phyloP scores from a whole-genome alignment of 495 filamentous ascomycete genomes.

The Penicillium alfredii region DNA sequence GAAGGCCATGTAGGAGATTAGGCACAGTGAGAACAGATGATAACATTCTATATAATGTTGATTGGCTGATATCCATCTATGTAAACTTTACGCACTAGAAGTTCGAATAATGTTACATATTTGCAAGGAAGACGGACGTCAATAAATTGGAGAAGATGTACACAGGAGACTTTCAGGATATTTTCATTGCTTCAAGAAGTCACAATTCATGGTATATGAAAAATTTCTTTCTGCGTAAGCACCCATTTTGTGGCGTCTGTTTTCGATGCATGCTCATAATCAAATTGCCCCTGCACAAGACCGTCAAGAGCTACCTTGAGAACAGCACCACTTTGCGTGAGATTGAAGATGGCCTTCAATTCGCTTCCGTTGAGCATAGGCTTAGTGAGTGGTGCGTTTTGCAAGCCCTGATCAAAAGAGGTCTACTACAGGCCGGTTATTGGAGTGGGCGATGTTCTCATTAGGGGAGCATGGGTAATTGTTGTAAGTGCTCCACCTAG shows the following conservation, averaged over 20 bases:
- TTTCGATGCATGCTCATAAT: slow-evolving; percentile 1
- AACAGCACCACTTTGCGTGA: slow-evolving; percentile 2
- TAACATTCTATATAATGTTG: no score
- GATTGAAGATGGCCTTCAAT: slow-evolving; percentile 2
- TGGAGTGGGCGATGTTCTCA: slow-evolving; percentile 43
- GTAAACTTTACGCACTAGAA: no score
- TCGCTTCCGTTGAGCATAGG: slow-evolving; percentile 2
- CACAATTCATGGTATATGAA: slow-evolving; percentile 2
- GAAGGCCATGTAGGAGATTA: no score
- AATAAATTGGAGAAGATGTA: no score
- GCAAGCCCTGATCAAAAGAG: slow-evolving; percentile 2
- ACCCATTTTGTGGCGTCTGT: slow-evolving; percentile 1
- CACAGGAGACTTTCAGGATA: no score
- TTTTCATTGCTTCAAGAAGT: slow-evolving; percentile 3
- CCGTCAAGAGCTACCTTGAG: slow-evolving; percentile 1
- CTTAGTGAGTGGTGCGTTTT: slow-evolving; percentile 2
- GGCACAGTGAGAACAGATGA: no score
- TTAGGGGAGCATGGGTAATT: slow-evolving; percentile 46
- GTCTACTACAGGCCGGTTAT: no score
- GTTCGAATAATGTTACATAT: no score
- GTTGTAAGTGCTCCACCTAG: slow-evolving; percentile 53
- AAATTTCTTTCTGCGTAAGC: slow-evolving; percentile 1
- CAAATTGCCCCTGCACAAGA: slow-evolving; percentile 2
- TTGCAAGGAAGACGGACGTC: no score
- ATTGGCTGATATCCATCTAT: no score